Evolutionary conservation across 805 yeast species (phyloP).

Genomic region (Cyberlindnera petersonii): DNA sequence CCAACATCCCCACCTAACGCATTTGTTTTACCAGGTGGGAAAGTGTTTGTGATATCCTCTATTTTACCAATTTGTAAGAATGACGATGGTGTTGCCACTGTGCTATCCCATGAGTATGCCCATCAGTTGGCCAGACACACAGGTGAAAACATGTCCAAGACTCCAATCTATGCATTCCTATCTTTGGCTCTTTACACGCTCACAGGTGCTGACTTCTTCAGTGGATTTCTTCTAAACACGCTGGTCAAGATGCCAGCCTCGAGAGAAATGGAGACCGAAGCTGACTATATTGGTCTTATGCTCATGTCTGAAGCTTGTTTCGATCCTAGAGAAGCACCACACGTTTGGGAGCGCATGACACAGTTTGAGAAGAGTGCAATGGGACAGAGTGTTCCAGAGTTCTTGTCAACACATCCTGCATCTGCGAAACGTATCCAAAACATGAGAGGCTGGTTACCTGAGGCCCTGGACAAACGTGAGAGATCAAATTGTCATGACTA

Average conservation of each 20-base stretch:
- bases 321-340: constrained; percentile 68
- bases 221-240: constrained; percentile 50
- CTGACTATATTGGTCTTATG: constrained; percentile 91
- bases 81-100: constrained; percentile 95
- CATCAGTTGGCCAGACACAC: constrained; percentile 94
- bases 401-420: constrained; percentile 88
- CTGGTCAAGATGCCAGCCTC: constrained; percentile 77
- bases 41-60: constrained; percentile 82
- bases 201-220: constrained; percentile 56
- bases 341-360: constrained; percentile 82
- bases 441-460: constrained; percentile 64
- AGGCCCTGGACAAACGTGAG: constrained; percentile 29
- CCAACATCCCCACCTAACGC: constrained; percentile 87
- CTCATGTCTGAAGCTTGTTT: constrained; percentile 89
- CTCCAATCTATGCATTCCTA: constrained; percentile 62
- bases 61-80: constrained; percentile 73
- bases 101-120: constrained; percentile 86
- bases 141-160: constrained; percentile 72
- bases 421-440: constrained; percentile 66
- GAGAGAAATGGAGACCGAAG: constrained; percentile 92
- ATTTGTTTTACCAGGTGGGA: constrained; percentile 93
- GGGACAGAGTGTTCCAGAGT: constrained; percentile 43
- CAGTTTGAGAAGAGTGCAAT: constrained; percentile 38
- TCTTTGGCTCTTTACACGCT: constrained; percentile 51
- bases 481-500: constrained; percentile 15